Conservation (phyloP, 768 basidiomycete genomes). For the Collybiopsis luxurians region DNA sequence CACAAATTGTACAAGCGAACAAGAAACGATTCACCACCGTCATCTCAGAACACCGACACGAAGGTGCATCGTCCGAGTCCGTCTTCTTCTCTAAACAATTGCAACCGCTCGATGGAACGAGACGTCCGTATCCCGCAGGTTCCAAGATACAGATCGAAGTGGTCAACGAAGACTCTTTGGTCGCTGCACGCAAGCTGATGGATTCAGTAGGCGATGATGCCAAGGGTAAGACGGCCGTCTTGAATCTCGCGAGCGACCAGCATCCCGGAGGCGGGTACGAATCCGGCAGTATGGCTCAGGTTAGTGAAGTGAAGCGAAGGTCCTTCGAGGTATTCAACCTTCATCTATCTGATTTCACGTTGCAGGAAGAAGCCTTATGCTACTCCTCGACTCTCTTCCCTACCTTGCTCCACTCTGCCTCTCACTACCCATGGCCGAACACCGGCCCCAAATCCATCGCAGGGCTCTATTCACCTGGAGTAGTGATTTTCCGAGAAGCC, state of each 20-base stretch:
- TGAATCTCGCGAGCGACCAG: constrained; percentile 38
- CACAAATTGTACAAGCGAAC: too few relatives aligned
- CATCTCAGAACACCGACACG: constrained; percentile 15
- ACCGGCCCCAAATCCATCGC: constrained; percentile 34
- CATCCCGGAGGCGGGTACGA: constrained; percentile 30
- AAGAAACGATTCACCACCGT: too few relatives aligned
- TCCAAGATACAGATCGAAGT: constrained; percentile 20
- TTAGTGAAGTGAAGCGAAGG: constrained; percentile 2
- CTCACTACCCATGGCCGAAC: constrained; percentile 47
- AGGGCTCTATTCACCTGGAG: constrained; percentile 40
- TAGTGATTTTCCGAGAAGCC: constrained; percentile 46
- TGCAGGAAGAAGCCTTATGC: constrained; percentile 45
- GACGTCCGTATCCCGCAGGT: constrained; percentile 15
- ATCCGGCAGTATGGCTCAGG: constrained; percentile 27
- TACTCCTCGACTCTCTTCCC: constrained; percentile 44
- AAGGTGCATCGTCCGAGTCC: constrained; percentile 28
- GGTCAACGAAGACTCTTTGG: constrained; percentile 35
- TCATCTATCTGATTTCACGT: neutral
- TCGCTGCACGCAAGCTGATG: constrained; percentile 29
- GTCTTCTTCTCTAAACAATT: constrained; percentile 25
- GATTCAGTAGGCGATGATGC: constrained; percentile 16
- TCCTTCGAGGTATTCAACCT: neutral
- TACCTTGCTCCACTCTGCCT: constrained; percentile 31
- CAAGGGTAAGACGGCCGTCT: constrained; percentile 27
- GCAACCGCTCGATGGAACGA: constrained; percentile 14